Evolutionary conservation across 495 filamentous ascomycete genomes (phyloP), one percentile per base, ranked within the genome.

Genomic region (Copromyces sp.): DNA sequence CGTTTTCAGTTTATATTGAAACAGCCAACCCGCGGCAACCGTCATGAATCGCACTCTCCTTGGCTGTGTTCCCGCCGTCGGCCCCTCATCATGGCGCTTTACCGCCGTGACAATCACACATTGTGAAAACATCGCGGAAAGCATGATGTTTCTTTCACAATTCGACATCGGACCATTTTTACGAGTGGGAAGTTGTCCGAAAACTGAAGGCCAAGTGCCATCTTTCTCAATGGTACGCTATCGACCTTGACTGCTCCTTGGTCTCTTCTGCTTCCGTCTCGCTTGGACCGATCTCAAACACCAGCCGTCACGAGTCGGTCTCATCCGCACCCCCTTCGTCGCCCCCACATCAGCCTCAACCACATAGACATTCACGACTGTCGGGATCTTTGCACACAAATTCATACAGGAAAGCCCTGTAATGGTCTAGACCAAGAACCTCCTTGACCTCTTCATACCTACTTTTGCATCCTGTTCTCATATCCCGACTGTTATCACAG

Each of bases 261-360:
- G 24, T 59, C 24, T 59, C 24, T 32, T 59, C 2, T 59, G 47
- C 47, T 59, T 59, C 47, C 4, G 79, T 80, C 76, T 80, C 80
- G 78, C 74, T 75, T 77, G 71, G 80, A 70, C 76, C 68, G 73
- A 74, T 75, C 78, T 80, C 79, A 74, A 78, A 82, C 80, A 76
- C 73, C 65, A 76, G 75, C 65, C 73, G 80, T 82, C 80, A 77
- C 76, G 78, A 75, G 74, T 75, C 74, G 37, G 80, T 82, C 79
- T 82, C 80, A 82, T 44, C 72, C 72, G 69, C 75, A 78, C 69
- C 73, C 65, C 71, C 69, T 59, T 74, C 72, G 70, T 69, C 73
- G 65, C 44, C 69, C 69, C 73, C n/a, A 41, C 69, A 45, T 73
- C 53, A 76, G 71, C 79, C 75, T 74, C 78, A 79, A 77, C 77